These are phyloP conservation scores for Crithidia sp. DNA, from an alignment of 208 protist genomes.

Conservation along the genomic window DNA sequence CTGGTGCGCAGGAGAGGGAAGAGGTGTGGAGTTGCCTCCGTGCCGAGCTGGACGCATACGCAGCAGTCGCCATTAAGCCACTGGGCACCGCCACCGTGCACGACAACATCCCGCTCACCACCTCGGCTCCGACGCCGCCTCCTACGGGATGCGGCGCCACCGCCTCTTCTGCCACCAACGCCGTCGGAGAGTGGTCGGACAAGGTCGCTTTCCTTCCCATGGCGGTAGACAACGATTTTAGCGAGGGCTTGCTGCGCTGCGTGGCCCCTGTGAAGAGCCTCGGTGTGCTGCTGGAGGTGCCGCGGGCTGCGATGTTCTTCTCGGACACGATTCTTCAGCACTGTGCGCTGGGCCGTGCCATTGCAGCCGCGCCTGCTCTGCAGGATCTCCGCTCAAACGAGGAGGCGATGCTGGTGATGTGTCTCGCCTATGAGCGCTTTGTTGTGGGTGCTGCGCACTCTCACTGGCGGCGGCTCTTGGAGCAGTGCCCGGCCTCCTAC, in stretches of 20 bases:
- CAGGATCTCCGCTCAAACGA: constrained; percentile 51
- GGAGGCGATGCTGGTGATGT: constrained; percentile 81
- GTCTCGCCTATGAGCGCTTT: constrained; percentile 79
- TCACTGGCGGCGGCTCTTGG: constrained; percentile 70
- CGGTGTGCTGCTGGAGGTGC: constrained; percentile 75
- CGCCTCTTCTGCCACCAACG: background rate
- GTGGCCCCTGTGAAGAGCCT: constrained; percentile 45
- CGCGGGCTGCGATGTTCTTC: constrained; percentile 76
- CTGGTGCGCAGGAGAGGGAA: background rate
- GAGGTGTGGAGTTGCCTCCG: constrained; percentile 5
- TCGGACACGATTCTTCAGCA: constrained; percentile 51
- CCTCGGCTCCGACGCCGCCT: background rate
- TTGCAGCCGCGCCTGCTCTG: constrained; percentile 44
- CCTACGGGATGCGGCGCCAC: background rate
- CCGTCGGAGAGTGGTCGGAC: constrained; percentile 24
- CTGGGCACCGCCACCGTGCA: constrained; percentile 4
- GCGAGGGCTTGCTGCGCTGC: constrained; percentile 79
- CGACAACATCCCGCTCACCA: constrained; percentile 3
- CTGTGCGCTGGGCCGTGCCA: constrained; percentile 60
- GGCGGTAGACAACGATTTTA: constrained; percentile 37
- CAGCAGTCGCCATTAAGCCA: constrained; percentile 50
- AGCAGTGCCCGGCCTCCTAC: constrained; percentile 61
- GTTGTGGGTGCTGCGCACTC: constrained; percentile 51
- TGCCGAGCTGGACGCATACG: constrained; percentile 46
- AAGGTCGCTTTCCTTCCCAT: constrained; percentile 45